phyloP scores from a whole-genome alignment of 108 stramenopile species.

The Conticribra guillardii region DNA sequence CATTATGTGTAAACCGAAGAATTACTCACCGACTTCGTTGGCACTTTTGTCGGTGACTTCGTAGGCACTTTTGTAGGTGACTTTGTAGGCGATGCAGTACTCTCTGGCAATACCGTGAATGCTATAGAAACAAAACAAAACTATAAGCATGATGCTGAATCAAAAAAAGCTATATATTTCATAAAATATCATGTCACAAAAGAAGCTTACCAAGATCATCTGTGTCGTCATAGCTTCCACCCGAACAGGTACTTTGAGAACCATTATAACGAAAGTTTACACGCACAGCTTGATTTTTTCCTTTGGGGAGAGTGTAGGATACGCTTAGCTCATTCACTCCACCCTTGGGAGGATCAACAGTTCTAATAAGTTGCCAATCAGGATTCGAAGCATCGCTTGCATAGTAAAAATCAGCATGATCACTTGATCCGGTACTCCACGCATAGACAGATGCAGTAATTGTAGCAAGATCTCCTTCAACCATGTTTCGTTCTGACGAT shows the following conservation, averaged over 20 bases:
- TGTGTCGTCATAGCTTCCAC: slow-evolving; percentile 20
- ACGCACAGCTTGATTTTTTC: slow-evolving; percentile 9
- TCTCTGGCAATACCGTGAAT: no score
- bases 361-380: not conserved
- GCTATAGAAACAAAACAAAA: no score
- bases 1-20: no score
- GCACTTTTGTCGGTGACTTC: no score
- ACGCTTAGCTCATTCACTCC: not conserved
- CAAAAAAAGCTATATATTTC: no score
- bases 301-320: slow-evolving; percentile 7
- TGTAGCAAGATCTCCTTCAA: slow-evolving; percentile 9
- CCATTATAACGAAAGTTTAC: slow-evolving; percentile 25
- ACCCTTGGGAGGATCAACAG: not conserved
- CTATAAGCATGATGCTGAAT: no score
- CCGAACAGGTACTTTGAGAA: not conserved
- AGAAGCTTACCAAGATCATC: slow-evolving; percentile 27
- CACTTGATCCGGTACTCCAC: not conserved
- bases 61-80: no score
- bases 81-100: no score
- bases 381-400: slow-evolving; percentile 15
- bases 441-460: slow-evolving; percentile 10
- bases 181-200: slow-evolving; percentile 3
- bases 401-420: slow-evolving; percentile 23
- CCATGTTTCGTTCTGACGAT: slow-evolving; percentile 4
- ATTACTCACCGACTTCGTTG: no score